A percentile compares a stretch with the other conserved stretches of the same genome.
Evolutionary conservation across 371 early-diverging fungal species (phyloP).

Genomic region (Rhizomucor pusillus): DNA sequence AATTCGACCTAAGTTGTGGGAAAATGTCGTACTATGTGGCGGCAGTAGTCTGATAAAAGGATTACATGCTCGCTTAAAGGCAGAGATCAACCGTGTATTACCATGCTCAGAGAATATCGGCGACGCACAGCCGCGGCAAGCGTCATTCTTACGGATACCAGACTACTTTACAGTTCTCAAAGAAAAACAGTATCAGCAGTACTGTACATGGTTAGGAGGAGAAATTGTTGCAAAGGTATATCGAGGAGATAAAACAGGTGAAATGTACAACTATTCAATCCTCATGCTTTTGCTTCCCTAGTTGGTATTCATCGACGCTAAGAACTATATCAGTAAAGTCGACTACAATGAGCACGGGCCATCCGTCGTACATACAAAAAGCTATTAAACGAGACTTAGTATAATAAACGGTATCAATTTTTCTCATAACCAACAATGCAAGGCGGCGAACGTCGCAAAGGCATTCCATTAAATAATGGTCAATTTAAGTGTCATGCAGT

Average conservation of each 20-base stretch:
- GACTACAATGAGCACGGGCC: conserved; percentile 84
- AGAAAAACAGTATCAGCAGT: conserved; percentile 58
- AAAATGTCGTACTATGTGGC: conserved; percentile 74
- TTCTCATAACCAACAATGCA: too few species aligned
- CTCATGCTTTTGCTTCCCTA: conserved; percentile 18
- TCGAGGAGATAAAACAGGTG: not conserved
- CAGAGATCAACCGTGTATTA: conserved; percentile 52
- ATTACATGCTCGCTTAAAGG: conserved; percentile 55
- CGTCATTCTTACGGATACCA: conserved; percentile 70
- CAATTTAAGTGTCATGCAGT: too few species aligned
- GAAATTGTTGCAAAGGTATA: conserved; percentile 79
- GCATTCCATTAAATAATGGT: too few species aligned
- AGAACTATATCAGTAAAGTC: conserved; percentile 74
- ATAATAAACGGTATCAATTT: too few species aligned
- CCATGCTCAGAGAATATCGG: conserved; percentile 73
- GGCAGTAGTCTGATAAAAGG: conserved; percentile 44
- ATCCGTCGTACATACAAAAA: conserved; percentile 63
- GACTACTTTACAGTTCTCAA: conserved; percentile 75
- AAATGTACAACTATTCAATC: not conserved
- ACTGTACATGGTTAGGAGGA: conserved; percentile 70
- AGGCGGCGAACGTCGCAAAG: too few species aligned
- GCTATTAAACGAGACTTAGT: too few species aligned
- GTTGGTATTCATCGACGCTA: conserved; percentile 68
- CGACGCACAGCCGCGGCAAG: conserved; percentile 72
- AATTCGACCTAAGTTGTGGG: conserved; percentile 78